Percentiles rank a stretch among this genome's conserved stretches.
Conservation (phyloP, 2,329 filamentous ascomycete genomes). For the Aspergillus fischeri region DNA sequence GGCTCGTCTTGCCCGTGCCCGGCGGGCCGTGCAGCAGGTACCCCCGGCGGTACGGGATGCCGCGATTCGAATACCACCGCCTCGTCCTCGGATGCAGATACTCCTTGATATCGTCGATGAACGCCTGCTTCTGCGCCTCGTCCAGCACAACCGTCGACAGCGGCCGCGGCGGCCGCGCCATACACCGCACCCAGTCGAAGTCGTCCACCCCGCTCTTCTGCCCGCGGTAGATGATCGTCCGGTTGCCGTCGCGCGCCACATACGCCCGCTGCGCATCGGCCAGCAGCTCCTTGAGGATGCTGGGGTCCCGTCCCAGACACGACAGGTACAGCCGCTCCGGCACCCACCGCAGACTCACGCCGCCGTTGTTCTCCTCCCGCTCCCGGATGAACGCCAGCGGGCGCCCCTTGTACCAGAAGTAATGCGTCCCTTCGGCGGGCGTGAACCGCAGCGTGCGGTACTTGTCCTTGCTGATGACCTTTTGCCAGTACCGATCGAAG, state of each 20-base stretch:
- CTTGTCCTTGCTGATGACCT: conserved; percentile 35
- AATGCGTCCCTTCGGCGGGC: conserved; percentile 62
- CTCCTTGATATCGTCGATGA: conserved; percentile 54
- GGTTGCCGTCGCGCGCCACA: conserved; percentile 32
- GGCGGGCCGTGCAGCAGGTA: conserved; percentile 79
- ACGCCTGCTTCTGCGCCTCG: conserved; percentile 44
- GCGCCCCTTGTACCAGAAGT: conserved; percentile 62
- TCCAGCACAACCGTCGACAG: conserved; percentile 55
- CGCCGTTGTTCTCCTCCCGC: conserved; percentile 21
- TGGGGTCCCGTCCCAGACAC: conserved; percentile 32
- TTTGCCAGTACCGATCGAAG: conserved; percentile 40
- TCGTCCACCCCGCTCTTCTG: conserved; percentile 17
- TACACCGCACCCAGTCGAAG: conserved; percentile 33
- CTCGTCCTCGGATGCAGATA: conserved; percentile 51
- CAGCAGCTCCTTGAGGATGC: conserved; percentile 32
- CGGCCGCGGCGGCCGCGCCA: conserved; percentile 46
- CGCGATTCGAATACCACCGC: conserved; percentile 76
- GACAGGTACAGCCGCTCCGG: conserved; percentile 31
- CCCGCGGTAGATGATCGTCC: conserved; percentile 38
- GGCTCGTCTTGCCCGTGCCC: conserved; percentile 72
- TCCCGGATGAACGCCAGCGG: conserved; percentile 43
- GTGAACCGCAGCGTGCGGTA: conserved; percentile 51
- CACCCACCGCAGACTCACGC: conserved; percentile 15
- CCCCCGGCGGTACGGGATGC: conserved; percentile 79
- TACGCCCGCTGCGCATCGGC: conserved; percentile 34